Evolutionary conservation across 176 grass and related monocot species (phyloP), one percentile per base, ranked within the genome.

Genomic region (Secale cereale): DNA sequence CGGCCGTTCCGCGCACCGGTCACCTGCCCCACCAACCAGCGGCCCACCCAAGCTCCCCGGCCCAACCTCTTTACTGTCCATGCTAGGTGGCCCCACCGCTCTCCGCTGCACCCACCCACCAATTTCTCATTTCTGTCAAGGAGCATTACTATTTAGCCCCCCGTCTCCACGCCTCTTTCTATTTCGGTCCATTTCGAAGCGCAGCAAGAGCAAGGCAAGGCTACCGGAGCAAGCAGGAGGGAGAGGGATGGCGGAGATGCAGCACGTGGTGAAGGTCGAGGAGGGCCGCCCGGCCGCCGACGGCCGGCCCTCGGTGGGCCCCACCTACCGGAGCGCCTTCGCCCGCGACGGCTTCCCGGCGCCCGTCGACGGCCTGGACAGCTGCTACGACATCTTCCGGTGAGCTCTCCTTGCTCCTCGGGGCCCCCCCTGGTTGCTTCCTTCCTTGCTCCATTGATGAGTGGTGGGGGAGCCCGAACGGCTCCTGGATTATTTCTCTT

Each of bases 331-430:
- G 80, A 96, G 83, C 68, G 70, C 81, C 68, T 91, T 91, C 83
- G 97, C 93, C 30, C 78, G 88, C 74, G 88, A 96, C 40, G 91
- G 93, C 2, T 98, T 96, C 75, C 97, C 91, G 32, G 27, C 81
- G 1, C 97, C 91, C 28, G 84, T 90, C 67, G 43, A 88, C 64
- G 93, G 93, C 31, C 54, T 98, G 29, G 76, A 94, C 17, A 88
- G 88, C 85, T 98, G 97, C 85, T 98, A 92, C 89, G 97, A 98
- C 78, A 92, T 98, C 61, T 98, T 98, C 76, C 91, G 93, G 97
- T 98, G 78, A 76, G 57, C 65, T 23, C 28, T 10, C 84, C 8
- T 19, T 39, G 48, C 54, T 25, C 30, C 69, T 52, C 59, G 65
- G 41, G 23, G 57, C 3, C 7, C 8, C 7, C 8, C 2, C 6